Conservation (phyloP, 83 land plant genomes). For the Larix sibirica region DNA sequence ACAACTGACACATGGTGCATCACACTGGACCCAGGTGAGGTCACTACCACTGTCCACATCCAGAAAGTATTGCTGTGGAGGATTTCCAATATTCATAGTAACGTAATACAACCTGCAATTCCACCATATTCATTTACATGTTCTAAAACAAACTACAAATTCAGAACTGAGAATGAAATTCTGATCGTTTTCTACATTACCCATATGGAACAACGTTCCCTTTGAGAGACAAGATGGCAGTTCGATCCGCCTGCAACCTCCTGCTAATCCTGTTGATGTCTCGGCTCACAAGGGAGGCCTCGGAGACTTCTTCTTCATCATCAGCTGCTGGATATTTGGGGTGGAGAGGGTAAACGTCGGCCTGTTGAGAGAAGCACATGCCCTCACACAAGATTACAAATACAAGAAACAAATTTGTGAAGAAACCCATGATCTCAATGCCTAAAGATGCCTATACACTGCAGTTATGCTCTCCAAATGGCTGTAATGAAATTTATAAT, state of each 20-base stretch:
- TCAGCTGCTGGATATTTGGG: background rate
- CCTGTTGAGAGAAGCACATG: background rate
- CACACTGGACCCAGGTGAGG: slow-evolving; percentile 85
- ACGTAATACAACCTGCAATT: slow-evolving; percentile 63
- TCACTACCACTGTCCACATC: slow-evolving; percentile 89
- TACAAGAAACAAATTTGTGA: too few species aligned
- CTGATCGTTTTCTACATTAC: slow-evolving; percentile 23
- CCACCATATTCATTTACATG: too few species aligned
- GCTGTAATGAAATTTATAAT: too few species aligned
- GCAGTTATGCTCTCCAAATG: too few species aligned
- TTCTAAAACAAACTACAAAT: too few species aligned
- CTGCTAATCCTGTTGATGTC: slow-evolving; percentile 7
- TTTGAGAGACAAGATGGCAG: slow-evolving; percentile 31
- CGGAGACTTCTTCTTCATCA: background rate
- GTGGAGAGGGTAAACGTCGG: background rate
- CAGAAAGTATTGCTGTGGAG: slow-evolving; percentile 60
- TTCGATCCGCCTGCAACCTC: background rate
- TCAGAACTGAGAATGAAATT: background rate
- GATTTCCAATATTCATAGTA: slow-evolving; percentile 54
- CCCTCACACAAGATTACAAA: too few species aligned
- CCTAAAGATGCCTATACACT: too few species aligned
- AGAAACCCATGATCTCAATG: too few species aligned
- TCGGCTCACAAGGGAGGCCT: background rate
- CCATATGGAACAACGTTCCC: slow-evolving; percentile 60
- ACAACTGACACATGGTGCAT: slow-evolving; percentile 82